phyloP scores from a whole-genome alignment of 169 alveolate genomes.

The Perkinsus chesapeaki region DNA sequence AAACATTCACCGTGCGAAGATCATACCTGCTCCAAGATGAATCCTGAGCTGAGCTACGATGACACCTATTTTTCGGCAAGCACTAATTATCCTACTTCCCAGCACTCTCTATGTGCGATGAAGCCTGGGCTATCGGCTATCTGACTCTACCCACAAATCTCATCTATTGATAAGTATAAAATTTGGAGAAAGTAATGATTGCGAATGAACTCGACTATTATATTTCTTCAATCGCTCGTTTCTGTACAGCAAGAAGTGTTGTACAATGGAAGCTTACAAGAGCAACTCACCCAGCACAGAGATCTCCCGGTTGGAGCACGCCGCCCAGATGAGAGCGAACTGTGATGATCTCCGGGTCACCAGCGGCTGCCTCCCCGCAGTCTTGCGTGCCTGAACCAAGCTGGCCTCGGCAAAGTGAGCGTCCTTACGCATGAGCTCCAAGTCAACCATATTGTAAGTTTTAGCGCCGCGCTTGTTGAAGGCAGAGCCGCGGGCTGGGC shows the following conservation, averaged over 20 bases:
- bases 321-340: neutral
- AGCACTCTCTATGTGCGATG: too few relatives aligned
- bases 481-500: conserved; percentile 1
- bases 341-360: neutral
- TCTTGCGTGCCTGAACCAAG: neutral
- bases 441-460: neutral
- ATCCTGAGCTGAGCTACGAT: too few relatives aligned
- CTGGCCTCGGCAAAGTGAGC: neutral
- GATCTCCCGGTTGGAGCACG: neutral
- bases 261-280: neutral
- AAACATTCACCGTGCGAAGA: conserved; percentile 22
- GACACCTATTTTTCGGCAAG: too few relatives aligned
- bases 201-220: too few relatives aligned
- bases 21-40: neutral
- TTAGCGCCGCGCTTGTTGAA: neutral
- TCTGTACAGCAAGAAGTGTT: too few relatives aligned
- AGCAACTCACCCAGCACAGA: neutral
- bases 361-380: neutral
- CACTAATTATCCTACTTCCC: too few relatives aligned
- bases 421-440: neutral
- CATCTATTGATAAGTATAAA: too few relatives aligned
- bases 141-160: too few relatives aligned
- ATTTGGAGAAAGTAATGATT: too few relatives aligned
- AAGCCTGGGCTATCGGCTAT: too few relatives aligned
- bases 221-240: too few relatives aligned